phyloP scores from a whole-genome alignment of 2,329 filamentous ascomycete genomes.

The Cryoendolithus antarcticus region DNA sequence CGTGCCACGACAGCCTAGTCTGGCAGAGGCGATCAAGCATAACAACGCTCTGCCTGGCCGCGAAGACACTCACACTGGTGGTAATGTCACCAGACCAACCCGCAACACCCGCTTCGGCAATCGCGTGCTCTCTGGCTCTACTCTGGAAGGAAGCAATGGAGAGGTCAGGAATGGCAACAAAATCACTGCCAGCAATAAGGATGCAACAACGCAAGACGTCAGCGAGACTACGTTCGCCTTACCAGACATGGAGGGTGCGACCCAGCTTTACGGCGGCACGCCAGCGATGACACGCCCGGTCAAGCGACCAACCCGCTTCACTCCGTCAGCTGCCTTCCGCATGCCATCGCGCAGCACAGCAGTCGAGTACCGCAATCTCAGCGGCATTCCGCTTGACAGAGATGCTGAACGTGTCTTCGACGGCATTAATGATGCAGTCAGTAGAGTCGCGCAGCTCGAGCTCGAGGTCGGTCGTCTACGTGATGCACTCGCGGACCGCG shows the following conservation, averaged over 20 bases:
- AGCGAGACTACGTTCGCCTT: constrained; percentile 40
- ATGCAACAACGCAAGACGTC: neutral
- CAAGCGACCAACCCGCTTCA: constrained; percentile 35
- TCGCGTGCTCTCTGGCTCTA: constrained; percentile 4
- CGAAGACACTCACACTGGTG: constrained; percentile 14
- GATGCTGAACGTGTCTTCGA: constrained; percentile 53
- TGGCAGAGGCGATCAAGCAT: constrained; percentile 1
- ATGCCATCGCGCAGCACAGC: constrained; percentile 17
- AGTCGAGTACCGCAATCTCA: constrained; percentile 34
- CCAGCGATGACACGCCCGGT: constrained; percentile 39
- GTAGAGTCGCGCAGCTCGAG: constrained; percentile 45
- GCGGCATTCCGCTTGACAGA: constrained; percentile 44
- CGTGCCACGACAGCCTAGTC: constrained; percentile 1
- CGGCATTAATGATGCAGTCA: constrained; percentile 46
- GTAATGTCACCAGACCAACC: constrained; percentile 16
- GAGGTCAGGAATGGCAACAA: constrained; percentile 5
- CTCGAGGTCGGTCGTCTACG: constrained; percentile 32
- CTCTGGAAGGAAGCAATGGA: constrained; percentile 4
- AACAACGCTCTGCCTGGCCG: neutral
- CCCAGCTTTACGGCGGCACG: constrained; percentile 48
- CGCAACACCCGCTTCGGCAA: constrained; percentile 41
- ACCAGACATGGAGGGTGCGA: constrained; percentile 48
- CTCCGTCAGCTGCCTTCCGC: constrained; percentile 29
- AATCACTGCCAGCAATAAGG: constrained; percentile 5
- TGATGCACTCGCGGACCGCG: constrained; percentile 43